Base-by-base conservation (phyloP, 2,329 filamentous ascomycete species). In the Diaporthe sp. region DNA sequence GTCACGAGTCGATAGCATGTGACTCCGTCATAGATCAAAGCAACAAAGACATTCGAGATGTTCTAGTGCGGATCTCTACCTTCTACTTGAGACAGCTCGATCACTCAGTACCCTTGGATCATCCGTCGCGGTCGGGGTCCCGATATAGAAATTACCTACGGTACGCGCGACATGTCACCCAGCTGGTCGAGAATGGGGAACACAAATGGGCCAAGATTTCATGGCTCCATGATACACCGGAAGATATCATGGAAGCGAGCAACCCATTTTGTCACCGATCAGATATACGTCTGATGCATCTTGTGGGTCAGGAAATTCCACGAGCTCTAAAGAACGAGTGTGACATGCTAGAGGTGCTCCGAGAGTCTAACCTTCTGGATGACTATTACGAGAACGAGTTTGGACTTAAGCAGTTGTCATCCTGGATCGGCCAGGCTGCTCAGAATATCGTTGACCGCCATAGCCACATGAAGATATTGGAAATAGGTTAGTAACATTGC, bases 401-500 rank as follows among this genome's bases (percentile, higher is more conserved):
- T 17, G 70, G 70, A 8, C 35, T 66, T 25, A 12, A n/a, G 1
- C 47, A 72, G n/a, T 19, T 56, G 27, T 32, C 35, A 3, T 37
- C 27, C 7, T 72, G 70, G 70, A 47, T 72, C 8, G 35, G 25
- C 22, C 25, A n/a, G 10, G 30, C 27, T 13, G 56, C 68, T 27
- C 15, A 9, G 81, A 39, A 82, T 30, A 79, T 88, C 39, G 75
- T 79, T 0, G 56, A 85, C 81, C 68, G 68, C 10, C 44, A 63
- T 25, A 59, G 44, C 0, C 81, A 81, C 25, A 77, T 83, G 50
- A 81, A 82, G 2, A 80, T 86, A 32, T 70, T 87, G 7, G 77
- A 79, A 35, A 79, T 85, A 4, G 84, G 85, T 69, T 1, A 47
- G 70, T 55, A 2, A 8, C 30, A 51, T 25, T 5, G 2, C 39